Base-by-base conservation (phyloP, 495 filamentous ascomycete genomes). In the Aspergillus sclerotioniger region DNA sequence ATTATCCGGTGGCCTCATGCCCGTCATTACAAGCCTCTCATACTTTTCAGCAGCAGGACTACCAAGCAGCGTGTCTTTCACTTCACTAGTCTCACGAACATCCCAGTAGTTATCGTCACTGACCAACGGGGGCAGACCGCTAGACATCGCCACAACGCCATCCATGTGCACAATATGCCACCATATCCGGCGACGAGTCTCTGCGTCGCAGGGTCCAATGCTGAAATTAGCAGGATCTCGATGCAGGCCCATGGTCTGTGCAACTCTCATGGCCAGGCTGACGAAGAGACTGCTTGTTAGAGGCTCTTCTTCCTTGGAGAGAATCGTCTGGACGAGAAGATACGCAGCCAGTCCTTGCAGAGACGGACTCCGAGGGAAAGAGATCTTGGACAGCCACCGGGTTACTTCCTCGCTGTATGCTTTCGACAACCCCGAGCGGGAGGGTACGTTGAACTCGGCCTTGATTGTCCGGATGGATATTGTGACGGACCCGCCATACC, bases 111-210 rank as follows among this genome's bases (percentile, higher is more conserved):
- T 74, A 46, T 79, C 76, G 19, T 78, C 76, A 33, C 66, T 70
- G 8, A 80, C 68, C 35, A 78, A 48, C 17, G 75, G 76, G 41
- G 76, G 76, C 7, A 80, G 63, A 0, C 76, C 76, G 35, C 75
- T 77, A 1, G 76, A 78, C 75, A 80, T 78, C 2, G 76, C 70
- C 8, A 80, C 73, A 17, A 80, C 72, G 5, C 74, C 75, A 54
- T 90, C 88, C 61, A 88, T 81, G 55, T 87, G 78, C 60, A 88
- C 73, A 33, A 90, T 87, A 58, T 87, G 84, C 87, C 86, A 90
- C 87, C 87, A 90, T 35, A 89, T 68, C 0, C 87, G 77, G 52
- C 87, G 78, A 16, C 87, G 78, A 67, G 87, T 85, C 62, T 90
- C 87, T 15, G 86, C 81, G 61, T 89, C 85, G 54, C 84, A 82